A percentile compares a stretch with the other conserved stretches of the same genome.
Evolutionary conservation across 2,329 filamentous ascomycete species (phyloP).

Genomic region (Chrysosporium queenslandicum): DNA sequence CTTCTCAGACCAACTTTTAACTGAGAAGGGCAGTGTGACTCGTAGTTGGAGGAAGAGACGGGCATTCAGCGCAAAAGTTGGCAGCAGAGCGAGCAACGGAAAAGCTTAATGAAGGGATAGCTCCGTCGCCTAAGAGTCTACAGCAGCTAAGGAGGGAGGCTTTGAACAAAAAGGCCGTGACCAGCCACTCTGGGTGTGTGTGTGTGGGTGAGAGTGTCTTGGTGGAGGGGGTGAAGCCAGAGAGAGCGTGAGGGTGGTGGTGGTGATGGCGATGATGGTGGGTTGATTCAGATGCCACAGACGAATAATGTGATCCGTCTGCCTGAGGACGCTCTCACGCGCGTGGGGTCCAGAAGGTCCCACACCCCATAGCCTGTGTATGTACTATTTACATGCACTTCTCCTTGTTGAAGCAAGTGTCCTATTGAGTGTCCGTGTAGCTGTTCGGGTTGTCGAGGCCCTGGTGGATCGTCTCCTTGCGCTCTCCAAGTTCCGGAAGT

Average conservation of each 20-base stretch:
- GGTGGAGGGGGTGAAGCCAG: not conserved
- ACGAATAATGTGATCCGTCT: slow-evolving; percentile 6
- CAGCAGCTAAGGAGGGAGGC: not conserved
- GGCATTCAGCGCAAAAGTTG: slow-evolving; percentile 8
- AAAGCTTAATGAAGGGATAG: not conserved
- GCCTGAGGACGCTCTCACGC: not conserved
- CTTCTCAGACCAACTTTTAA: not conserved
- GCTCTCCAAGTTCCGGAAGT: not conserved
- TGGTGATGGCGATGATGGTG: not conserved
- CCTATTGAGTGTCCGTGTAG: too few relatives aligned
- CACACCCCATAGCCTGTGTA: not conserved
- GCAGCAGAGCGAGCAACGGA: slow-evolving; percentile 7
- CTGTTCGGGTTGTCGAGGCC: too few relatives aligned
- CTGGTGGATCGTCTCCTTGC: too few relatives aligned
- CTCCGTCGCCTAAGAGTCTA: not conserved
- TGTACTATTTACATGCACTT: too few relatives aligned
- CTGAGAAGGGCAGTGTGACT: slow-evolving; percentile 7
- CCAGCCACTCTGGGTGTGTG: not conserved
- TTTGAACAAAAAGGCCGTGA: not conserved
- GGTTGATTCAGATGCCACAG: slow-evolving; percentile 10
- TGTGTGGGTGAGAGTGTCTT: too few relatives aligned
- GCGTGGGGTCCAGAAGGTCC: not conserved
- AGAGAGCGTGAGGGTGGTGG: not conserved
- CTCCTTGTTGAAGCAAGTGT: too few relatives aligned
- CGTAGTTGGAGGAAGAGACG: not conserved